Evolutionary conservation across 2,329 filamentous ascomycete species (phyloP).

Genomic region (Fusarium robinianum): DNA sequence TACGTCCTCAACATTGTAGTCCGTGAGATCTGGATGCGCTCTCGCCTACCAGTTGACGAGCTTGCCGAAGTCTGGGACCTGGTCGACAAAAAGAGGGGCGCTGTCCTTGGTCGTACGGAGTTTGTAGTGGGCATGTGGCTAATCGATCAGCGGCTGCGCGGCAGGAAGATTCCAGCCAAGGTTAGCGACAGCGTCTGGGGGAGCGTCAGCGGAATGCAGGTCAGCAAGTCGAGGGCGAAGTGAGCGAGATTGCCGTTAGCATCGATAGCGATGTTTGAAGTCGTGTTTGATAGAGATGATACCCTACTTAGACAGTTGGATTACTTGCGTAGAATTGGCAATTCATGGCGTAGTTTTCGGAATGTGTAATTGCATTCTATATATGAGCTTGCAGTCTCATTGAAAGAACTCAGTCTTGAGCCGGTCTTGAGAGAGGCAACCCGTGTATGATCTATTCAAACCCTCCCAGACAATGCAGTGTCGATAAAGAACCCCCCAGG

Average conservation of each 20-base stretch:
- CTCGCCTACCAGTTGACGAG: slow-evolving; percentile 67
- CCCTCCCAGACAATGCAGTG: no score
- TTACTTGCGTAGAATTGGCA: slow-evolving; percentile 6
- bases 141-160: slow-evolving; percentile 78
- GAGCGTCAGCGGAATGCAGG: slow-evolving; percentile 60
- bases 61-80: slow-evolving; percentile 78
- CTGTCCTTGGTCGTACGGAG: slow-evolving; percentile 66
- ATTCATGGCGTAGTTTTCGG: no score
- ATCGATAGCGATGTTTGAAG: slow-evolving; percentile 9
- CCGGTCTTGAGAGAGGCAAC: neutral
- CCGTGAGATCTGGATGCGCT: slow-evolving; percentile 75
- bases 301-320: slow-evolving; percentile 32
- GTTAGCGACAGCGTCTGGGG: slow-evolving; percentile 78
- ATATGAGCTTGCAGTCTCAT: no score
- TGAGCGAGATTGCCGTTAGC: slow-evolving; percentile 18
- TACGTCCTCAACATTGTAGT: slow-evolving; percentile 70
- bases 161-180: slow-evolving; percentile 73
- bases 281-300: slow-evolving; percentile 32
- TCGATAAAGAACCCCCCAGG: neutral
- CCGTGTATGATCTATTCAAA: neutral
- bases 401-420: neutral
- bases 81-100: slow-evolving; percentile 62
- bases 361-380: neutral
- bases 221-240: slow-evolving; percentile 40
- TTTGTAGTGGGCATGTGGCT: slow-evolving; percentile 86